These are phyloP conservation scores for Metschnikowia shivogae DNA, from an alignment of 805 yeast genomes.

Conservation along the genomic window DNA sequence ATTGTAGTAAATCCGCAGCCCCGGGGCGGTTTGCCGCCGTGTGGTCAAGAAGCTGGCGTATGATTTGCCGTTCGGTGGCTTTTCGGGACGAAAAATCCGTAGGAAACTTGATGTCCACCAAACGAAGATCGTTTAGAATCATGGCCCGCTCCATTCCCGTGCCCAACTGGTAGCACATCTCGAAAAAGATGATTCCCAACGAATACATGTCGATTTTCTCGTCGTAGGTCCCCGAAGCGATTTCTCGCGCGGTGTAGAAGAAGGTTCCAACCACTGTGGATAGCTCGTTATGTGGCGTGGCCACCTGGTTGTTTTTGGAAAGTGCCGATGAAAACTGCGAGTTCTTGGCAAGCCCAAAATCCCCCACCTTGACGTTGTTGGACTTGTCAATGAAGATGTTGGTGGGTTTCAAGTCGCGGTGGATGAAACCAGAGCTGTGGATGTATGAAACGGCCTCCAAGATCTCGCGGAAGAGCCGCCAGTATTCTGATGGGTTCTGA, in stretches of 20 bases:
- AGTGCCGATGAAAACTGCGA: conserved; percentile 50
- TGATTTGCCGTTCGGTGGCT: conserved; percentile 61
- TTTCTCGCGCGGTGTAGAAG: conserved; percentile 88
- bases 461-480: conserved; percentile 85
- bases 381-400: conserved; percentile 91
- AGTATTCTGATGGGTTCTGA: conserved; percentile 69
- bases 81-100: conserved; percentile 53
- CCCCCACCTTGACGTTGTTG: conserved; percentile 90
- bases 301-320: conserved; percentile 38
- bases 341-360: conserved; percentile 93
- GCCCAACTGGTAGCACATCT: conserved; percentile 80
- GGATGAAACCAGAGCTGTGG: conserved; percentile 91
- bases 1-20: conserved; percentile 68
- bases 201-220: conserved; percentile 97
- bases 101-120: conserved; percentile 64
- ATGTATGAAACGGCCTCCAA: conserved; percentile 87
- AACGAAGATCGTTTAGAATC: conserved; percentile 63
- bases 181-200: conserved; percentile 89
- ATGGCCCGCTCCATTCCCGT: conserved; percentile 93
- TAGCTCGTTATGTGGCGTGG: conserved; percentile 55
- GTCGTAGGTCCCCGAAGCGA: conserved; percentile 74
- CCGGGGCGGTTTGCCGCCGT: conserved; percentile 76
- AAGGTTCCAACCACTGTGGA: conserved; percentile 95
- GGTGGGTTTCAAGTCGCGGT: conserved; percentile 92
- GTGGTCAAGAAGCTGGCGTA: conserved; percentile 67